Base-by-base conservation (phyloP, 495 filamentous ascomycete species). In the Beverwykella pulmonaria region DNA sequence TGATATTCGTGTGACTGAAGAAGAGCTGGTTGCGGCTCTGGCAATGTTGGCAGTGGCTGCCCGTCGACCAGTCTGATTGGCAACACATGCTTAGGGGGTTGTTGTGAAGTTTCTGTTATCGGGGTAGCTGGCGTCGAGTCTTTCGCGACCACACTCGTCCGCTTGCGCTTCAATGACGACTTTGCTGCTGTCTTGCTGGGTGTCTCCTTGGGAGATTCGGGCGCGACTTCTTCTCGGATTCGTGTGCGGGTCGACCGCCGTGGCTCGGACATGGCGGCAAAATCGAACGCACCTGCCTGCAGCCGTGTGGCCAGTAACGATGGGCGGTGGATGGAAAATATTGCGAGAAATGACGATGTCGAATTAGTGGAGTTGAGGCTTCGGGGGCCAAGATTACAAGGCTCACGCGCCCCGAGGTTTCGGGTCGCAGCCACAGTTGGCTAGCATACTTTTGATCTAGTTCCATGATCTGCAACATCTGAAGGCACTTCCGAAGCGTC, bases 1-100 rank as follows among this genome's bases (percentile, higher is more conserved):
- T 96, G 93, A 68, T 89, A 97, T 19, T 92, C 89, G 62, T 82
- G 86, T 32, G 73, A 72, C 1, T 88, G 76, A 1, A 97, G 79
- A 52, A 84, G 79, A 17, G 81, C 77, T 7, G 84, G 79, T 73
- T 97, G 94, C 27, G 87, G 84, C 44, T 82, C 80, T 22, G 86
- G 80, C 36, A 92, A 79, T 0, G 88, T 90, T 22, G 94, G 94
- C 30, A 98, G 79, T 29, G 86, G 83, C 62, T 91, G 86, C 49
- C 82, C 86, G 69, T 86, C 88, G 61, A 80, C 80, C 25, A 88
- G 72, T 63, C 84, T 90, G 7, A 86, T 83, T 12, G 93, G 84
- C 53, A 89, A 78, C 29, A 55, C 39, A 34, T 60, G 53, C 53
- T 83, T 85, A 79, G 36, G 82, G 78, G 34, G 79, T 79, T 75